These are phyloP conservation scores for Candida xyloterini DNA, from an alignment of 805 yeast species.

Conservation along the genomic window DNA sequence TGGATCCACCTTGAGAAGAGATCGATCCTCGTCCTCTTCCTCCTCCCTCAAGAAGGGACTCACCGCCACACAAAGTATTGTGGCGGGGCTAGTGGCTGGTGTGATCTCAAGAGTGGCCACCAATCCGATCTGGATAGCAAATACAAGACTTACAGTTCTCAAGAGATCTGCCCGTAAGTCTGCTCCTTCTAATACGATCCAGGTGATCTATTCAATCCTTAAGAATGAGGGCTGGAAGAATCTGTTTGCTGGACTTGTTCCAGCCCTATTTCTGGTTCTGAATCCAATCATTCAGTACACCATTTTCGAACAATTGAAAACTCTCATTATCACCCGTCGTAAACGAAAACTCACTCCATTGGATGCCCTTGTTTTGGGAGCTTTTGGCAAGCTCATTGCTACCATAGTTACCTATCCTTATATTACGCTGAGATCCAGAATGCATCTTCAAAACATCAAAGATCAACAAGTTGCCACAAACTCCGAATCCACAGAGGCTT, in stretches of 20 bases:
- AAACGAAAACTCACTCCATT: constrained; percentile 60
- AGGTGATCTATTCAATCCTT: constrained; percentile 58
- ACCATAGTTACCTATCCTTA: constrained; percentile 88
- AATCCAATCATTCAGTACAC: constrained; percentile 94
- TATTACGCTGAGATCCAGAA: constrained; percentile 82
- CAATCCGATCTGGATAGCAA: constrained; percentile 94
- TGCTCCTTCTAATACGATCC: constrained; percentile 37
- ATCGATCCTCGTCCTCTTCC: constrained; percentile 12
- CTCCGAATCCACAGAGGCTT: constrained; percentile 9
- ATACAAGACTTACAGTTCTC: constrained; percentile 78
- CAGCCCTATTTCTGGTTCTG: constrained; percentile 79
- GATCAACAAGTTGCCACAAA: constrained; percentile 14
- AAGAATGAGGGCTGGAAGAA: constrained; percentile 68
- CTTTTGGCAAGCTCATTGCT: constrained; percentile 86
- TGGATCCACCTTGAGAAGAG: constrained; percentile 23
- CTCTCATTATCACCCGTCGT: constrained; percentile 49
- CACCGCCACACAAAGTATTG: constrained; percentile 63
- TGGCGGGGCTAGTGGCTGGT: constrained; percentile 85
- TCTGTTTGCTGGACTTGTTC: constrained; percentile 80
- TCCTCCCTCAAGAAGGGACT: constrained; percentile 34
- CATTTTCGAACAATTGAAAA: constrained; percentile 81
- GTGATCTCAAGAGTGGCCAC: constrained; percentile 76
- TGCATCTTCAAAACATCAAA: constrained; percentile 59
- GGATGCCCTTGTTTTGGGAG: constrained; percentile 85
- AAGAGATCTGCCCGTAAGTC: constrained; percentile 24